phyloP scores from a whole-genome alignment of 768 basidiomycete genomes.

The Mycena sanguinolenta region DNA sequence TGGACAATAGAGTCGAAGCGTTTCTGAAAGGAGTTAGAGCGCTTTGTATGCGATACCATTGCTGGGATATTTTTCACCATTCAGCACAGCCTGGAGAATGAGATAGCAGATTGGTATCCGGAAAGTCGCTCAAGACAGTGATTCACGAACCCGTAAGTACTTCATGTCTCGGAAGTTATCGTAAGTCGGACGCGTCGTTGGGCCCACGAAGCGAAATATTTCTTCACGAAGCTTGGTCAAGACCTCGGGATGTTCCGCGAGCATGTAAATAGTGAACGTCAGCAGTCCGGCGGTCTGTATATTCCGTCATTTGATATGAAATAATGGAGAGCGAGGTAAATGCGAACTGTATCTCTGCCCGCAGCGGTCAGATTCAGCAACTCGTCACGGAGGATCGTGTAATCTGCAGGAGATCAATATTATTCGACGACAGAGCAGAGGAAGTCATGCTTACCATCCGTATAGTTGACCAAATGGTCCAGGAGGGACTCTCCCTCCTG shows the following conservation, averaged over 20 bases:
- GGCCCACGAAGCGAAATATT: slow-evolving; percentile 60
- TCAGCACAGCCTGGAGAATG: slow-evolving; percentile 12
- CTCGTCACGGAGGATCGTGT: slow-evolving; percentile 60
- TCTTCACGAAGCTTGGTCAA: slow-evolving; percentile 62
- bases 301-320: no score
- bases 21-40: slow-evolving; percentile 53
- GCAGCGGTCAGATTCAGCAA: slow-evolving; percentile 59
- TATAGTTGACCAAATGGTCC: slow-evolving; percentile 67
- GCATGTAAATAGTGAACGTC: no score
- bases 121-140: slow-evolving; percentile 36
- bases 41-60: not conserved
- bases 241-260: no score
- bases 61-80: not conserved
- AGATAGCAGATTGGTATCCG: not conserved
- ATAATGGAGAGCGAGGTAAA: not conserved
- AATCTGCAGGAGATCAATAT: slow-evolving; percentile 51
- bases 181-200: slow-evolving; percentile 59
- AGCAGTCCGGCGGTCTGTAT: no score
- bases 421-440: no score
- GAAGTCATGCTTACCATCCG: slow-evolving; percentile 66
- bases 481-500: slow-evolving; percentile 61
- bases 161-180: slow-evolving; percentile 71
- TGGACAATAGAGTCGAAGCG: slow-evolving; percentile 64
- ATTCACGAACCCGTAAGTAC: slow-evolving; percentile 67
- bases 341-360: slow-evolving; percentile 57